Evolutionary conservation across 2,329 filamentous ascomycete genomes (phyloP).

Genomic region (Juglanconis oblonga): DNA sequence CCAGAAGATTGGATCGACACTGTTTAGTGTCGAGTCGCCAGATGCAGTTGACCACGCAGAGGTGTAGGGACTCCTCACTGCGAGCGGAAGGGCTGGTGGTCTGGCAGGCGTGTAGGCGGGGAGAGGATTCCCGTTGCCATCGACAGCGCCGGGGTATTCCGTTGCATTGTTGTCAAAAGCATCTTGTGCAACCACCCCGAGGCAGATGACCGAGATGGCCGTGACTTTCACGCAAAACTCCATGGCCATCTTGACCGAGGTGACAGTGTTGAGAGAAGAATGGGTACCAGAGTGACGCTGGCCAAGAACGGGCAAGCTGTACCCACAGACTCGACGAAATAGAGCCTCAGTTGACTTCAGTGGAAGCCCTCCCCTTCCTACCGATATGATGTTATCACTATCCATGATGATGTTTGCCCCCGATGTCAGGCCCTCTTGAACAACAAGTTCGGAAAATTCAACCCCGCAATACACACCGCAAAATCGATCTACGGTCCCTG

Average conservation of each 20-base stretch:
- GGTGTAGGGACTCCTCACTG: slow-evolving; percentile 53
- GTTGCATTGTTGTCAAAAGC: background rate
- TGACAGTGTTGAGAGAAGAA: background rate
- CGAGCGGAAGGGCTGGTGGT: slow-evolving; percentile 40
- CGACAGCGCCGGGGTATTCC: background rate
- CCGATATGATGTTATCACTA: background rate
- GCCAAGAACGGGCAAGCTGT: too few relatives aligned
- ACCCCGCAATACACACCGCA: background rate
- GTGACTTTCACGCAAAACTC: background rate
- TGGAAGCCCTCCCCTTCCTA: background rate
- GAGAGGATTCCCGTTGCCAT: slow-evolving; percentile 9
- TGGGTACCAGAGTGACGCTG: background rate
- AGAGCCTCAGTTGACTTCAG: background rate
- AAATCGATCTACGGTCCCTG: background rate
- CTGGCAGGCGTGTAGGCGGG: slow-evolving; percentile 28
- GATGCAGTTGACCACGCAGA: slow-evolving; percentile 59
- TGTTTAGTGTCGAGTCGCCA: slow-evolving; percentile 67
- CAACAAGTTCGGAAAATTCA: background rate
- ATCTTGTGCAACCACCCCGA: background rate
- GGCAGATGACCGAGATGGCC: background rate
- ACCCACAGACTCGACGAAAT: background rate
- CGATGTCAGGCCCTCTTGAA: background rate
- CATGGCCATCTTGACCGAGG: background rate
- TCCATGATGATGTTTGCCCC: background rate
- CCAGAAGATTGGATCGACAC: slow-evolving; percentile 56